Evolutionary conservation across 768 basidiomycete genomes (phyloP).

Genomic region (Xerocomellus amylosporus): DNA sequence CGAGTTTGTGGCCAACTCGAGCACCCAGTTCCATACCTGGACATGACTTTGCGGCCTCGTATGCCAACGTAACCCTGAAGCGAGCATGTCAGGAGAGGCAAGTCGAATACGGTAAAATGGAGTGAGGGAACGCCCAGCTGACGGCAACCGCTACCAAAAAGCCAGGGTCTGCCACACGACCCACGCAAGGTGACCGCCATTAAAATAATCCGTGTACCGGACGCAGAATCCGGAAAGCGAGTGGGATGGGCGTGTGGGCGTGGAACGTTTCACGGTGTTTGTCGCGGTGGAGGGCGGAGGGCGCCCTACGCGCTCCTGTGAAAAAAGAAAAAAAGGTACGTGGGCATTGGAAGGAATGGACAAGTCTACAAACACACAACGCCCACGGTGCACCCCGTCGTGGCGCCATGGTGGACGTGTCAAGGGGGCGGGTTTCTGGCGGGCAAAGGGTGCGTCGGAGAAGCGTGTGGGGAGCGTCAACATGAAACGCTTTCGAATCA

Average conservation of each 20-base stretch:
- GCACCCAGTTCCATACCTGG: slow-evolving; percentile 13
- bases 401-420: background rate
- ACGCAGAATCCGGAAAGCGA: background rate
- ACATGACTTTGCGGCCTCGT: slow-evolving; percentile 16
- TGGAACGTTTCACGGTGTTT: background rate
- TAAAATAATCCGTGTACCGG: slow-evolving; percentile 1
- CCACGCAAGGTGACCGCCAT: slow-evolving; percentile 1
- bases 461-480: slow-evolving; percentile 23
- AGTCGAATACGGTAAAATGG: slow-evolving; percentile 14
- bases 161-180: slow-evolving; percentile 16
- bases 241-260: background rate
- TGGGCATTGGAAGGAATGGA: background rate
- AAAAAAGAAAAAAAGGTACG: background rate
- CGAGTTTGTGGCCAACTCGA: slow-evolving; percentile 1
- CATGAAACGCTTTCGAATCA: slow-evolving; percentile 19
- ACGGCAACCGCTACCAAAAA: slow-evolving; percentile 17
- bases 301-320: background rate
- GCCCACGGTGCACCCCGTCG: background rate
- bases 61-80: slow-evolving; percentile 3
- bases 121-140: background rate
- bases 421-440: slow-evolving; percentile 4
- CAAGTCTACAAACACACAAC: slow-evolving; percentile 6
- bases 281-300: background rate
- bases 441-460: slow-evolving; percentile 23
- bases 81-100: slow-evolving; percentile 3